Base-by-base conservation (phyloP, 495 filamentous ascomycete genomes). In the Podospora fimiseda region DNA sequence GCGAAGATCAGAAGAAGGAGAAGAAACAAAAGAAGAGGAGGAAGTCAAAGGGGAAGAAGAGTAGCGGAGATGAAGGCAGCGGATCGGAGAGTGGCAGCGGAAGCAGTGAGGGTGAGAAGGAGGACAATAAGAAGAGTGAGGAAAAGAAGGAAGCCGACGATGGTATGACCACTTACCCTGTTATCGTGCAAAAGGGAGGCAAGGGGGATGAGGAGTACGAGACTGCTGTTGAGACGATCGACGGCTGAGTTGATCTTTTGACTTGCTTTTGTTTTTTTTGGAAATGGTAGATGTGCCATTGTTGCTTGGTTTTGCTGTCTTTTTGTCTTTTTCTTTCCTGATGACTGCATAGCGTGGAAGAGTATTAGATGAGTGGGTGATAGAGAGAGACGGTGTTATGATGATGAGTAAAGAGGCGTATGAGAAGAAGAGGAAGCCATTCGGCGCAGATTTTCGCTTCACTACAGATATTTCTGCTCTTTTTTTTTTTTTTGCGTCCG, bases 151-250 rank as follows among this genome's bases (percentile, higher is more conserved):
- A 54, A 15, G 56, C 54, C 11, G 62, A 62, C n/a, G 54, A 65
- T 19, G 59, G 59, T 1, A 39, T 51, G 22, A 57, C 61, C 2
- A 50, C 45, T n/a, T 68, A 66, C 27, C 54, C 60, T 1, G 62
- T 63, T 24, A 69, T 66, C 22, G 66, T 69, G 9, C 64, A 62
- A 52, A 65, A 62, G 60, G 62, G 27, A 6, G 27, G 62, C 23
- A 65, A 69, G 57, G 64, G 64, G 18, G 66, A 67, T 6, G 64
- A 67, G 23, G 66, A 69, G 54, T 67, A 69, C 47, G 62, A 66
- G 62, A 69, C 62, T 36, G 66, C 66, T 2, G 55, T 61, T 3
- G 62, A 64, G 51, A 46, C 51, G 48, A 3, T 45, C 36, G 56
- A 59, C 5, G 33, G 16, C n/a, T 47, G 16, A 47, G 5, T 33